These are phyloP conservation scores for Thelephora aurantiotincta DNA, from an alignment of 768 basidiomycete genomes.

Conservation along the genomic window DNA sequence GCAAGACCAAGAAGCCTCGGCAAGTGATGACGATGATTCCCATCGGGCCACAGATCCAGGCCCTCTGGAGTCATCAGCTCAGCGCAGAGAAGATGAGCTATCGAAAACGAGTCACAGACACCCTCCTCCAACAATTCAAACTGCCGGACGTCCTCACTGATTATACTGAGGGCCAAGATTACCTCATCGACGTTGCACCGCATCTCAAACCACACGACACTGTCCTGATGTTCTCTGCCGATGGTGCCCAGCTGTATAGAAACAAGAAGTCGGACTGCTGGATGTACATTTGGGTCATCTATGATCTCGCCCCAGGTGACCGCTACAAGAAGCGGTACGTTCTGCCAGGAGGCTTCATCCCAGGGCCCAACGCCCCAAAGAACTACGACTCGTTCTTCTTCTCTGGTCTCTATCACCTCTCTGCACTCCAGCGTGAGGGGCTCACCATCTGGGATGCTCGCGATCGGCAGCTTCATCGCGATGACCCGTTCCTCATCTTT, in stretches of 20 bases:
- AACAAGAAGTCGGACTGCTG: constrained; percentile 20
- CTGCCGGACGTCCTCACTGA: neutral
- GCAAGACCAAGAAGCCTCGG: constrained; percentile 13
- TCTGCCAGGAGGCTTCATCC: constrained; percentile 16
- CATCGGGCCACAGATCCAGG: constrained; percentile 29
- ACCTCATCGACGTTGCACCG: neutral
- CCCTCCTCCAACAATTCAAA: neutral
- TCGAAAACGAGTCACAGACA: constrained; percentile 4
- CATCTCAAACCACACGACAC: neutral
- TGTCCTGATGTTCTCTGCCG: constrained; percentile 12
- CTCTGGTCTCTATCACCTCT: constrained; percentile 16
- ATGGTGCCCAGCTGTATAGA: constrained; percentile 17
- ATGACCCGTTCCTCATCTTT: neutral
- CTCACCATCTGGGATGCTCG: constrained; percentile 16
- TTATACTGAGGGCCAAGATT: neutral
- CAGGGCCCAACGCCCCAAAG: constrained; percentile 18
- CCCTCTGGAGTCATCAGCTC: constrained; percentile 13
- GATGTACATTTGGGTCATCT: constrained; percentile 19
- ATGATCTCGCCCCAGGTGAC: constrained; percentile 10
- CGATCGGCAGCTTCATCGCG: neutral
- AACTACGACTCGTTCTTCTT: constrained; percentile 19
- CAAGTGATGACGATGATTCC: constrained; percentile 24
- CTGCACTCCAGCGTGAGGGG: constrained; percentile 15
- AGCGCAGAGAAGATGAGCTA: constrained; percentile 17
- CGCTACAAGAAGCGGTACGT: constrained; percentile 19